These are phyloP conservation scores for Loxodes magnus DNA, from an alignment of 73 alveolate species.

Conservation along the genomic window DNA sequence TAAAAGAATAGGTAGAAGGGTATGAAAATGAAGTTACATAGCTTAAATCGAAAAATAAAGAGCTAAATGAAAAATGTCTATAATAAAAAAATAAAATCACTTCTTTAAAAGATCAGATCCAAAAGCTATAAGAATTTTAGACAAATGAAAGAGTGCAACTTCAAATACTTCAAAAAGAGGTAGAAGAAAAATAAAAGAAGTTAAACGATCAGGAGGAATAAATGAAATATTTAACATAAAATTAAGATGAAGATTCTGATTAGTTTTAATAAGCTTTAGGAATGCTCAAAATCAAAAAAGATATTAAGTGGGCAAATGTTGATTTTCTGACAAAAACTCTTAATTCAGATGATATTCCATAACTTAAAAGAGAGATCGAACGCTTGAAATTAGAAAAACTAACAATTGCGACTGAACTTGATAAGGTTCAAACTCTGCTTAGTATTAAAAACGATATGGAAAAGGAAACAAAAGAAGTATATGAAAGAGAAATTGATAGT, in stretches of 20 bases:
- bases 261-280: slow-evolving; percentile 12
- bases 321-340: slow-evolving; percentile 75
- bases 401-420: slow-evolving; percentile 83
- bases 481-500: slow-evolving; percentile 58
- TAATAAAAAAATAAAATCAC: too few species aligned
- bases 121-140: too few species aligned
- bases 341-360: slow-evolving; percentile 62
- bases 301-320: slow-evolving; percentile 50
- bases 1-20: too few species aligned
- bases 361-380: slow-evolving; percentile 64
- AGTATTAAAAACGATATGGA: slow-evolving; percentile 64
- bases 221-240: slow-evolving; percentile 21
- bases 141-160: too few species aligned
- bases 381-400: slow-evolving; percentile 79
- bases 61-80: too few species aligned
- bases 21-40: too few species aligned
- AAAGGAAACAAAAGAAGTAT: slow-evolving; percentile 58
- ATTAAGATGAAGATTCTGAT: slow-evolving; percentile 19
- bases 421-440: slow-evolving; percentile 63
- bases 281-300: slow-evolving; percentile 20
- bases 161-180: slow-evolving; percentile 8
- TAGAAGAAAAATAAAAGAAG: slow-evolving; percentile 14
- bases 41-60: too few species aligned
- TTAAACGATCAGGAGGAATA: slow-evolving; percentile 28
- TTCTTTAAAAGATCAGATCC: too few species aligned